phyloP scores from a whole-genome alignment of 805 yeast species.

The Kuraishia piskuri region DNA sequence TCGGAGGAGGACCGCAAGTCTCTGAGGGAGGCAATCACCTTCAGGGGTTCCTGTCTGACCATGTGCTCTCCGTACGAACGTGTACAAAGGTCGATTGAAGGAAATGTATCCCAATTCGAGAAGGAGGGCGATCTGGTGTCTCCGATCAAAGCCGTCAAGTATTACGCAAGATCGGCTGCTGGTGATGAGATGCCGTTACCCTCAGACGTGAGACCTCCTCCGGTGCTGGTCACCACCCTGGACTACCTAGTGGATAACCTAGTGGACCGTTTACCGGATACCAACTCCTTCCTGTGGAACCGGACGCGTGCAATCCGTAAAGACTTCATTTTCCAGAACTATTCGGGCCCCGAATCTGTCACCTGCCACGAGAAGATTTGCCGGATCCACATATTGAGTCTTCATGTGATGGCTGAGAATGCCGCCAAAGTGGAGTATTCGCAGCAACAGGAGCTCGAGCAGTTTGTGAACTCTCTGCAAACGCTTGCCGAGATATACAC shows the following conservation, averaged over 20 bases:
- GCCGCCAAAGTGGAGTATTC: conserved; percentile 60
- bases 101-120: conserved; percentile 76
- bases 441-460: conserved; percentile 93
- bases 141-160: conserved; percentile 63
- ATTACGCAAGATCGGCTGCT: conserved; percentile 85
- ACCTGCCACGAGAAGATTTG: conserved; percentile 90
- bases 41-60: conserved; percentile 81
- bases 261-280: conserved; percentile 62
- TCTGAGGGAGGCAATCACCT: conserved; percentile 79
- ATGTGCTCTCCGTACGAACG: conserved; percentile 97
- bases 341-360: conserved; percentile 86
- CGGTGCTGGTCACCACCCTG: conserved; percentile 54
- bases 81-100: conserved; percentile 77
- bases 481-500: conserved; percentile 82
- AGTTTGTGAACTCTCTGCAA: conserved; percentile 83
- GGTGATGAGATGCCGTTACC: conserved; percentile 98
- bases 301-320: conserved; percentile 94
- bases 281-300: conserved; percentile 94
- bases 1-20: conserved; percentile 75
- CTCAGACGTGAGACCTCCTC: conserved; percentile 94
- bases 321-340: conserved; percentile 94
- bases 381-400: conserved; percentile 70
- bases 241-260: conserved; percentile 61
- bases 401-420: conserved; percentile 79
- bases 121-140: conserved; percentile 58